Base-by-base conservation (phyloP, 1,139 yeast species). In the Taphrina confusa region DNA sequence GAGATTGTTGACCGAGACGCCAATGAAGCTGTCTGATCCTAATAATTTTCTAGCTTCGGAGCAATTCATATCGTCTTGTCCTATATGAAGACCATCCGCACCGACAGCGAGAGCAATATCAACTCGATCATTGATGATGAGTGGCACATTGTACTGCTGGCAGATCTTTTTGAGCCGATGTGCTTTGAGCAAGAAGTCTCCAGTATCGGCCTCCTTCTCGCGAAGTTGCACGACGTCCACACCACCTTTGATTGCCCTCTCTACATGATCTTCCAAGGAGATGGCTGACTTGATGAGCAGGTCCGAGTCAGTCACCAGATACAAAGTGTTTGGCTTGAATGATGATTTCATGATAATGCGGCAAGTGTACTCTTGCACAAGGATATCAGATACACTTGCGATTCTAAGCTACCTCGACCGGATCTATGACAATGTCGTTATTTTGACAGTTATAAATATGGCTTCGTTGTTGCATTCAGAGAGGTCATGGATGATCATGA, bases 1-100 rank as follows among this genome's bases (percentile, higher is more conserved):
- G 0, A 76, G 76, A 44, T 76, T 76, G 4, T 85, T 81, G 44
- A 88, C 87, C 42, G 92, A 83, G 58, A 91, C 84, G 1, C 97
- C 97, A 47, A 91, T 71, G 62, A 91, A 84, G 73, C 85, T 88
- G 62, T 81, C 76, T 0, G 83, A 80, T 0, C 96, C 96, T 23
- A 91, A 72, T 42, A 87, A 68, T 66, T 76, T 70, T 42, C 97
- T 73, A 0, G 82, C 94, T 27, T 77, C 65, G 1, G 72, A 71
- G 1, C 85, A 85, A 45, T 74, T 76, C 65, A 91, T 87, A 69
- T 91, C 97, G 62, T 85, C 92, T 71, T 90, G 97, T 1, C 97
- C 97, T 20, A 91, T 89, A 74, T 91, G 97, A 14, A 91, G 85
- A 34, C 96, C 96, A 63, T 90, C 96, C 0, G 96, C 96, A 67